phyloP scores from a whole-genome alignment of 164 flowering plant genomes.

The Tetracentron sinense region DNA sequence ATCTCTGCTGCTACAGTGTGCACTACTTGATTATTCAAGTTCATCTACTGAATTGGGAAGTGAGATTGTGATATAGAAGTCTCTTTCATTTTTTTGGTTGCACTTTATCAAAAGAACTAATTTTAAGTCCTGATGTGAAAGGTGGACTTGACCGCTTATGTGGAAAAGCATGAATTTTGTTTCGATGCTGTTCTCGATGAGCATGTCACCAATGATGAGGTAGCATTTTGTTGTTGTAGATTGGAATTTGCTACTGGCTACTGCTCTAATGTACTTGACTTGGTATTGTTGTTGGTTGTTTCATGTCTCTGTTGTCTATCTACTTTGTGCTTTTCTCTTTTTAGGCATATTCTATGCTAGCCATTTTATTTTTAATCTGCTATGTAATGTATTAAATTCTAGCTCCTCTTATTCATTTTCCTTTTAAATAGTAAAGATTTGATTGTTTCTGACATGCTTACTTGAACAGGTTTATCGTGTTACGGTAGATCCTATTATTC shows the following conservation, averaged over 20 bases:
- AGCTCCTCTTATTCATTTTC: neutral
- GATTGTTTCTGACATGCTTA: conserved; percentile 6
- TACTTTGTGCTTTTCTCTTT: neutral
- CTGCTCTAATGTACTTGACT: neutral
- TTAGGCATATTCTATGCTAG: neutral
- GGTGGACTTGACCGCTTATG: conserved; percentile 98
- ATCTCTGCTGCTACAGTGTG: neutral
- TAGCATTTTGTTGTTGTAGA: conserved; percentile 18
- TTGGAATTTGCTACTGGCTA: neutral
- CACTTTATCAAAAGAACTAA: conserved; percentile 19
- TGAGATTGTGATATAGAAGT: neutral
- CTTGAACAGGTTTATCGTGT: conserved; percentile 74
- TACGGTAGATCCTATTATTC: conserved; percentile 92
- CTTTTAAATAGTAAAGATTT: neutral
- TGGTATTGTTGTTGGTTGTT: neutral
- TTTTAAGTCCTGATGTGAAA: conserved; percentile 26
- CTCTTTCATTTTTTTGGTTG: neutral
- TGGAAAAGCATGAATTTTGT: conserved; percentile 96
- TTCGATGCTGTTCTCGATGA: conserved; percentile 97
- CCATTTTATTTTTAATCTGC: neutral
- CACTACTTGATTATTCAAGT: neutral
- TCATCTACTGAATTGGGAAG: neutral
- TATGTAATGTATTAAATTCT: too few relatives aligned
- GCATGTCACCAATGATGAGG: conserved; percentile 90
- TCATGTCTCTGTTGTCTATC: neutral